A percentile compares a stretch with the other conserved stretches of the same genome.
Conservation (phyloP, 176 grass and related monocot species). For the Oryza brachyantha region DNA sequence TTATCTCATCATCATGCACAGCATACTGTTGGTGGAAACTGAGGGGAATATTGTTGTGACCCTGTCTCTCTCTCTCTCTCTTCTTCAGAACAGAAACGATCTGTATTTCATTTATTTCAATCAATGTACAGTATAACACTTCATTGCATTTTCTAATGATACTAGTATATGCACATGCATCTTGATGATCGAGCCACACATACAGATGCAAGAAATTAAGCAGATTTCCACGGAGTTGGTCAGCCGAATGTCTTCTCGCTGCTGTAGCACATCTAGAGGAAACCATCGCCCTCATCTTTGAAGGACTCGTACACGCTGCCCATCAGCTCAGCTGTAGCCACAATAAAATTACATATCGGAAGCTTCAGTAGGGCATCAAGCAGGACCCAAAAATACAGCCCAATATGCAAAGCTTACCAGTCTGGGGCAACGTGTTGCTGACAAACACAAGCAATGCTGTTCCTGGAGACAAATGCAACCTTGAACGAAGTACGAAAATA, state of each 20-base stretch:
- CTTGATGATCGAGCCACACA: neutral
- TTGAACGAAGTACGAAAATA: conserved; percentile 63
- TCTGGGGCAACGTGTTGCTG: conserved; percentile 73
- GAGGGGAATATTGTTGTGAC: no score
- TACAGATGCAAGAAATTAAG: neutral
- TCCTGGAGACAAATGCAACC: conserved; percentile 54
- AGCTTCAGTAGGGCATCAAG: neutral
- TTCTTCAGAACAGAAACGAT: no score
- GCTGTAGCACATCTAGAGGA: conserved; percentile 93
- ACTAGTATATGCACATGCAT: neutral
- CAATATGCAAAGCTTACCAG: conserved; percentile 37
- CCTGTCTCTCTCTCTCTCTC: no score
- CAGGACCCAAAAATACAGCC: neutral
- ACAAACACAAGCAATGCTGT: conserved; percentile 85
- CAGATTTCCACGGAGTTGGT: neutral
- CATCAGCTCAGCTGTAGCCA: conserved; percentile 41
- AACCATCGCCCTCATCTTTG: conserved; percentile 67
- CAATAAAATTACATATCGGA: neutral
- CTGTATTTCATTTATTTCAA: no score
- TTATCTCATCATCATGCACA: no score
- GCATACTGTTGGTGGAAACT: no score
- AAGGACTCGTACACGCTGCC: conserved; percentile 53
- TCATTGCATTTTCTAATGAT: neutral
- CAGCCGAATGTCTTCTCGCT: conserved; percentile 86
- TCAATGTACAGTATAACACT: neutral